A percentile compares a stretch with the other conserved stretches of the same genome.
These are phyloP conservation scores for Aspergillus aculeatinus DNA, from an alignment of 2,329 filamentous ascomycete genomes.

Conservation along the genomic window DNA sequence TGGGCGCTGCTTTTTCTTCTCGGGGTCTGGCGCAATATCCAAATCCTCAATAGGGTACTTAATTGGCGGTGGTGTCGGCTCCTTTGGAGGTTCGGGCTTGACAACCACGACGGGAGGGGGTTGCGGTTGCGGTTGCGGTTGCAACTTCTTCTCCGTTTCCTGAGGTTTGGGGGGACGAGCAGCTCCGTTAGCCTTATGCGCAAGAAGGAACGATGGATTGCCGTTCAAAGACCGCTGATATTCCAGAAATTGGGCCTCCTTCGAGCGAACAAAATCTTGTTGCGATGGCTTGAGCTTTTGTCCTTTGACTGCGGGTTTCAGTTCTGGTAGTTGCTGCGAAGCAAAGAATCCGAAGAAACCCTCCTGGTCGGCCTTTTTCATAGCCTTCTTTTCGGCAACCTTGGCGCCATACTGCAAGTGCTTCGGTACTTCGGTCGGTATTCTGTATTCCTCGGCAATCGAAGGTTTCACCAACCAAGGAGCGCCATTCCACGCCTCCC, in stretches of 20 bases:
- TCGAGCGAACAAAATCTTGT: constrained; percentile 48
- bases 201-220: constrained; percentile 43
- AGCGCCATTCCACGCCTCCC: constrained; percentile 92
- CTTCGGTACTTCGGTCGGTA: constrained; percentile 80
- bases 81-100: constrained; percentile 52
- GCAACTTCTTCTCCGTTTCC: constrained; percentile 32
- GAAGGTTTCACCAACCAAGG: constrained; percentile 92
- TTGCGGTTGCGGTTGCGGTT: constrained; percentile 29
- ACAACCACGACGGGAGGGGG: constrained; percentile 40
- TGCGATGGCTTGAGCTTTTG: constrained; percentile 58
- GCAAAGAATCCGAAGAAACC: constrained; percentile 53
- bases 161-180: constrained; percentile 31
- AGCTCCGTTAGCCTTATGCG: constrained; percentile 31
- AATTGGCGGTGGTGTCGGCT: constrained; percentile 70
- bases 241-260: constrained; percentile 50
- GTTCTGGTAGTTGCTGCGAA: constrained; percentile 62
- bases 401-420: constrained; percentile 81
- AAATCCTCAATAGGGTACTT: constrained; percentile 97
- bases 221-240: constrained; percentile 48
- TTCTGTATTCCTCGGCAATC: constrained; percentile 78
- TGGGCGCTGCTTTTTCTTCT: constrained; percentile 67
- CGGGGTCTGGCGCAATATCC: constrained; percentile 67
- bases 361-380: constrained; percentile 57
- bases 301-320: constrained; percentile 71
- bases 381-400: constrained; percentile 72